phyloP scores from a whole-genome alignment of 495 filamentous ascomycete species.

The Poronia punctata region DNA sequence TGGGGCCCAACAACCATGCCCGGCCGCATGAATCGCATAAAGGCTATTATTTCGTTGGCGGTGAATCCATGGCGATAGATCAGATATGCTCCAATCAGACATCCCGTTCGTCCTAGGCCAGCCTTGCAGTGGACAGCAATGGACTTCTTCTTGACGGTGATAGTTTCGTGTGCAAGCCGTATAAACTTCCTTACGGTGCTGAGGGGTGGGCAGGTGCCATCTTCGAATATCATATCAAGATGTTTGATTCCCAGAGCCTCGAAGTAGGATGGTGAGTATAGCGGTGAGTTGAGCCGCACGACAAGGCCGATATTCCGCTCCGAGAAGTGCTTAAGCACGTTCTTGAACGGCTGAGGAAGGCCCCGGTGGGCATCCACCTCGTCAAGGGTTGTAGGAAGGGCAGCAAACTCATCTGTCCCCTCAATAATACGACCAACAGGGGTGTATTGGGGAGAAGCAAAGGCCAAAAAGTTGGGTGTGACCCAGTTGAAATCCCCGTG shows the following conservation, averaged over 20 bases:
- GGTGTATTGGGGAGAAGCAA: conserved; percentile 85
- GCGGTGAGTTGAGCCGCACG: conserved; percentile 88
- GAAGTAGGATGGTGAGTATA: conserved; percentile 94
- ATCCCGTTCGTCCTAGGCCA: conserved; percentile 91
- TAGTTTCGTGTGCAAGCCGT: conserved; percentile 88
- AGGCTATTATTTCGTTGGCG: conserved; percentile 95
- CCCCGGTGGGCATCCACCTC: conserved; percentile 55
- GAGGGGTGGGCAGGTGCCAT: conserved; percentile 89
- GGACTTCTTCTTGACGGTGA: conserved; percentile 73
- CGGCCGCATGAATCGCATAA: conserved; percentile 98
- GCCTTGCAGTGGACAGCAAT: conserved; percentile 99
- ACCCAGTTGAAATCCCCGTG: conserved; percentile 99
- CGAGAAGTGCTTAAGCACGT: conserved; percentile 82
- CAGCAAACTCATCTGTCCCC: conserved; percentile 62
- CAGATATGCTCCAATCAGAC: conserved; percentile 92
- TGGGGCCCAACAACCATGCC: conserved; percentile 99
- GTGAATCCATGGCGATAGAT: conserved; percentile 99
- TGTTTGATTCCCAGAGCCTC: conserved; percentile 91
- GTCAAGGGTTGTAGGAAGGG: conserved; percentile 59
- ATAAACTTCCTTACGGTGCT: conserved; percentile 86
- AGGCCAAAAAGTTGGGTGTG: conserved; percentile 88
- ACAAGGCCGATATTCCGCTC: conserved; percentile 84
- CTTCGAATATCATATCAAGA: conserved; percentile 98
- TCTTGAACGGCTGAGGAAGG: conserved; percentile 83
- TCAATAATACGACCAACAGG: conserved; percentile 63